phyloP scores from a whole-genome alignment of 2,329 filamentous ascomycete species.

The Pseudonectria foliicola region DNA sequence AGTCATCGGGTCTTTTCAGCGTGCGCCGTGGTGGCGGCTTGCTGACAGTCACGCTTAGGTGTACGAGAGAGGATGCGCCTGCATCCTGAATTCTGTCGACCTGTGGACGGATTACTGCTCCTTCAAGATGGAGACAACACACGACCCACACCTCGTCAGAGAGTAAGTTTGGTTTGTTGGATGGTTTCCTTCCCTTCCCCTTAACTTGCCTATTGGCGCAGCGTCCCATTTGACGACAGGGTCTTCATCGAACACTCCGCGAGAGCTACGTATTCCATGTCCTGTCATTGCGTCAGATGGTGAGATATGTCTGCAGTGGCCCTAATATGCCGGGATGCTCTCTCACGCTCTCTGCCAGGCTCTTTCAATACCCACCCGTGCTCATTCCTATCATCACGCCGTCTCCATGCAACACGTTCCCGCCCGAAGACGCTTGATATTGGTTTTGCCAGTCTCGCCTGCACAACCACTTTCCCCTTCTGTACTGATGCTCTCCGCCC shows the following conservation, averaged over 20 bases:
- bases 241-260: slow-evolving; percentile 32
- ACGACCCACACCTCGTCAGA: slow-evolving; percentile 91
- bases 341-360: slow-evolving; percentile 62
- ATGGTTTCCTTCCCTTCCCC: slow-evolving; percentile 64
- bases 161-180: slow-evolving; percentile 76
- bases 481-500: slow-evolving; percentile 51
- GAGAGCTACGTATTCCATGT: slow-evolving; percentile 31
- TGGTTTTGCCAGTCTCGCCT: slow-evolving; percentile 45
- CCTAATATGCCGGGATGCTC: slow-evolving; percentile 49
- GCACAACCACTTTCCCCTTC: slow-evolving; percentile 39
- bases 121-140: slow-evolving; percentile 96
- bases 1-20: slow-evolving; percentile 1
- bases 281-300: slow-evolving; percentile 42
- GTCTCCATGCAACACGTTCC: slow-evolving; percentile 29
- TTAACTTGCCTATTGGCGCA: slow-evolving; percentile 48
- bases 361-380: slow-evolving; percentile 39
- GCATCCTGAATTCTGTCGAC: slow-evolving; percentile 89
- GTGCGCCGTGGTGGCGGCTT: not conserved
- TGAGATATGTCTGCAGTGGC: slow-evolving; percentile 65
- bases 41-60: slow-evolving; percentile 48
- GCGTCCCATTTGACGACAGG: slow-evolving; percentile 34
- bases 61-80: slow-evolving; percentile 90
- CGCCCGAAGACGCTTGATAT: slow-evolving; percentile 31
- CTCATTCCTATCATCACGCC: slow-evolving; percentile 34
- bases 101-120: slow-evolving; percentile 96